Conservation (phyloP, 306 rosid genomes). For the Cucumis melo region DNA sequence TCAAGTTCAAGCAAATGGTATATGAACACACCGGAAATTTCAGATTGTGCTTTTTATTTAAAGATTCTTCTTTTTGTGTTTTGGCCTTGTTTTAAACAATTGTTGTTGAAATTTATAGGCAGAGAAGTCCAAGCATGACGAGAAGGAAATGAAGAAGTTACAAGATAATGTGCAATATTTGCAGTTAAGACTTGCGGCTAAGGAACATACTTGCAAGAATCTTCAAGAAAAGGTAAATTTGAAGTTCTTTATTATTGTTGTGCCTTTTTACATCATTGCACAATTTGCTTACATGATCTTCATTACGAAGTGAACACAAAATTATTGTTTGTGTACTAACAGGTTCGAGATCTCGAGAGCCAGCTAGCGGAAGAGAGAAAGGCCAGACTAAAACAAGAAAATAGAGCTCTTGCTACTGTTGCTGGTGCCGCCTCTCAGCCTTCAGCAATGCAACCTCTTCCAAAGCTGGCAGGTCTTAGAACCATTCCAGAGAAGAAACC, state of each 20-base stretch:
- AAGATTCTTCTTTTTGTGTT: background rate
- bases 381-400: constrained; percentile 65
- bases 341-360: constrained; percentile 91
- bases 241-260: background rate
- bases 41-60: background rate
- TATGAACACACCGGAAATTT: constrained; percentile 6
- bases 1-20: constrained; percentile 97
- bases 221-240: constrained; percentile 76
- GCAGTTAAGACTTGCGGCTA: constrained; percentile 68
- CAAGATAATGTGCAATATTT: constrained; percentile 58
- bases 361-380: constrained; percentile 81
- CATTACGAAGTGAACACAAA: background rate
- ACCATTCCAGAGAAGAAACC: constrained; percentile 47
- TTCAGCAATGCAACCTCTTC: constrained; percentile 15
- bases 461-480: constrained; percentile 23
- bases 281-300: background rate
- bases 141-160: constrained; percentile 74
- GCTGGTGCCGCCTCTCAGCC: constrained; percentile 35
- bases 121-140: constrained; percentile 77
- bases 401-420: constrained; percentile 34
- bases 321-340: background rate
- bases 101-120: constrained; percentile 27
- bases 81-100: constrained; percentile 1
- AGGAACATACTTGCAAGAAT: constrained; percentile 59
- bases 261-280: background rate